A percentile compares a stretch with the other conserved stretches of the same genome.
Evolutionary conservation across 768 basidiomycete species (phyloP).

Genomic region (Mycena belliarum): DNA sequence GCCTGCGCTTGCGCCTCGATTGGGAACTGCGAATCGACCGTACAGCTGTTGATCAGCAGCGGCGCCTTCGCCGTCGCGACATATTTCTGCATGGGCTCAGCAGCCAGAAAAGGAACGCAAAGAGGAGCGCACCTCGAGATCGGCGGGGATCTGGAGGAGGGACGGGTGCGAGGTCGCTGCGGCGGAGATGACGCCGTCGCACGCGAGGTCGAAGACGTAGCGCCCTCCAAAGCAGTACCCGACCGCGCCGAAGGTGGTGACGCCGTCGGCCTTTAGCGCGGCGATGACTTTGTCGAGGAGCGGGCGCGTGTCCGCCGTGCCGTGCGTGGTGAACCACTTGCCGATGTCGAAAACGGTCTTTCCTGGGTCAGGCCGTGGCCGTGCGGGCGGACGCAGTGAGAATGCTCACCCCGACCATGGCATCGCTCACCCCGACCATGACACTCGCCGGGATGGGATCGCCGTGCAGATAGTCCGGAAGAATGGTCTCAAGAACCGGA

Average conservation of each 20-base stretch:
- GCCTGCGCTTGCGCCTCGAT: neutral
- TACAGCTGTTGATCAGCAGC: neutral
- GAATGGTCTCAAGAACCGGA: constrained; percentile 22
- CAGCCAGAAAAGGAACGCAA: too few species aligned
- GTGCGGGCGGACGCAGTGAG: too few species aligned
- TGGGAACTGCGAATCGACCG: neutral
- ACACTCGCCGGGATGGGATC: constrained; percentile 29
- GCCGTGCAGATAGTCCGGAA: constrained; percentile 38
- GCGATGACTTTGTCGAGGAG: constrained; percentile 31
- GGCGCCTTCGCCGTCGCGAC: neutral
- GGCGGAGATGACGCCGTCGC: constrained; percentile 25
- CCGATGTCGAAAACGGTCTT: constrained; percentile 25
- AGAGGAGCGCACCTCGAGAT: constrained; percentile 26
- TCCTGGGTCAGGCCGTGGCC: neutral
- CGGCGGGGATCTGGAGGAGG: constrained; percentile 30
- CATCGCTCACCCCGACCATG: neutral
- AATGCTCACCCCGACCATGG: too few species aligned
- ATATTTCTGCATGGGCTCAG: neutral
- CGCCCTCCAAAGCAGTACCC: constrained; percentile 35
- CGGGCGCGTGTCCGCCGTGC: constrained; percentile 24
- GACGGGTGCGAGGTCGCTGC: constrained; percentile 33
- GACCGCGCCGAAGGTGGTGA: constrained; percentile 31
- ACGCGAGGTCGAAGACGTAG: constrained; percentile 29
- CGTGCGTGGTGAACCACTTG: constrained; percentile 34
- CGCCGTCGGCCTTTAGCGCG: constrained; percentile 33